Percentiles rank a stretch among this genome's conserved stretches.
Evolutionary conservation across 345 rosid genomes (phyloP).

Genomic region (Camelina hispida): DNA sequence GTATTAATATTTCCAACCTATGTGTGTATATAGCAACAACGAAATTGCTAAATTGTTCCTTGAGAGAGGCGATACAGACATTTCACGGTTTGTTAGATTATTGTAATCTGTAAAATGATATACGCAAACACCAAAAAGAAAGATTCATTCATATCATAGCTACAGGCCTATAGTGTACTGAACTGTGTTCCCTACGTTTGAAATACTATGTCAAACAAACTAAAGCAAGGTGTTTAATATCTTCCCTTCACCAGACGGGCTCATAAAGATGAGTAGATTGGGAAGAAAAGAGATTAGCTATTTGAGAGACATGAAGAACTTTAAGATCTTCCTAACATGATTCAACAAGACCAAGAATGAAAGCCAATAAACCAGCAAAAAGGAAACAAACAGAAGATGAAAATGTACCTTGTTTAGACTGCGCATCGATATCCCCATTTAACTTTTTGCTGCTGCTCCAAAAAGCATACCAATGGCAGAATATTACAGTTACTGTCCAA

Average conservation of each 20-base stretch:
- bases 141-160: slow-evolving; percentile 9
- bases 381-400: slow-evolving; percentile 1
- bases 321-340: not conserved
- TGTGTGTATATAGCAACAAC: slow-evolving; percentile 1
- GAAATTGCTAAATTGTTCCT: not conserved
- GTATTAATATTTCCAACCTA: not conserved
- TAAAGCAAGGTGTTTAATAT: not conserved
- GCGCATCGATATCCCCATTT: not conserved
- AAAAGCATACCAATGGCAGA: slow-evolving; percentile 12
- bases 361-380: not conserved
- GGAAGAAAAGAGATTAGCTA: slow-evolving; percentile 19
- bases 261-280: not conserved
- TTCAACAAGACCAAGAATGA: not conserved
- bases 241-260: not conserved
- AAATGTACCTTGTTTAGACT: slow-evolving; percentile 33
- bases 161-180: not conserved
- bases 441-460: slow-evolving; percentile 22
- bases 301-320: not conserved
- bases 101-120: not conserved
- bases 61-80: not conserved
- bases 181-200: not conserved
- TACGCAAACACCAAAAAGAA: not conserved
- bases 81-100: not conserved
- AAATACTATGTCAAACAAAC: not conserved
- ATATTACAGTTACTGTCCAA: slow-evolving; percentile 9